Evolutionary conservation across 768 basidiomycete genomes (phyloP), one percentile per base, ranked within the genome.

Genomic region (Mrakia hoshinonis): DNA sequence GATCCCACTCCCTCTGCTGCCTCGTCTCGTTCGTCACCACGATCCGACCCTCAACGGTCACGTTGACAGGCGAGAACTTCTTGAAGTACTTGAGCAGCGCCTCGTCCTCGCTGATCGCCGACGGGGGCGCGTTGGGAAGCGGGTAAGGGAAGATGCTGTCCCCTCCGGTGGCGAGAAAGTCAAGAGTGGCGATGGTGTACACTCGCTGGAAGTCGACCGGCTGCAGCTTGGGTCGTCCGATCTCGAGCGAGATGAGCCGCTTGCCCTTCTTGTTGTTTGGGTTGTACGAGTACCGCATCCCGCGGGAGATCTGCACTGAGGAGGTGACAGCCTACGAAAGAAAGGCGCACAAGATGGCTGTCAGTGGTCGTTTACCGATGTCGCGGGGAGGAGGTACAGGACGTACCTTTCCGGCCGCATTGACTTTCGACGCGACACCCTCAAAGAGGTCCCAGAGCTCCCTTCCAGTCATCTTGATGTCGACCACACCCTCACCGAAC

Each of bases 381-480:
- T 15, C 38, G 24, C 66, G 26, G 11, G 49, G 36, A 29, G 12
- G 43, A 36, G 36, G 31, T 12, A 10, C 1, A 10, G 36, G 1
- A 68, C 67, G 43, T 4, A 68, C 67, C 55, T 72, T 67, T 4
- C 70, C 70, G 6, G 26, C 38, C 29, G 31, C 36, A 47, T 77
- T 81, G 39, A 77, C 75, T 47, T 75, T 76, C 22, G 78, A 79
- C 2, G 78, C 79, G 68, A 81, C 80, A 60, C 83, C 81, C 72
- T 83, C 82, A 64, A 83, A 81, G 67, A 81, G 76, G 54, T 81
- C 77, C 82, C 82, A 83, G 20, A 83, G 76, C 74, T 81, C 76
- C 10, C 75, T 74, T 26, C 82, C 83, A 12, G 81, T 82, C 73
- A 83, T 79, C 22, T 75, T 68, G 68, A 83, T 77, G 73, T 83